Evolutionary conservation across 805 yeast species (phyloP).

Genomic region (Diddensiella caesifluorescens): DNA sequence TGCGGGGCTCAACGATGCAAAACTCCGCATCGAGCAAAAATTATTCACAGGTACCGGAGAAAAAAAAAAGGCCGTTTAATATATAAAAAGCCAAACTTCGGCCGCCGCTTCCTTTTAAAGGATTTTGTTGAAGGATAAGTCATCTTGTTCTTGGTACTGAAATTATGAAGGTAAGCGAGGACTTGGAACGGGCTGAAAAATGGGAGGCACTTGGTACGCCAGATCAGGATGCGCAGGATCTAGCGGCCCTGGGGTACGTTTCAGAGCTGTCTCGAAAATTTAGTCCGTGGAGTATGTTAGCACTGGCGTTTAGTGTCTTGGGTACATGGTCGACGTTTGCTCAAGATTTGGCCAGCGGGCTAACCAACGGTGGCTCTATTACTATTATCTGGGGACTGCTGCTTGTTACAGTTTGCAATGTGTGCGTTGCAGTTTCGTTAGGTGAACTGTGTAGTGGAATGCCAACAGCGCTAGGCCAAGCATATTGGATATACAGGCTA

Average conservation of each 20-base stretch:
- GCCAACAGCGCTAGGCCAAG: conserved; percentile 21
- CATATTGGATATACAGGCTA: conserved; percentile 17
- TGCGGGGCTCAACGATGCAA: too few species aligned
- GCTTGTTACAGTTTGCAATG: conserved; percentile 55
- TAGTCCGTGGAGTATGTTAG: conserved; percentile 65
- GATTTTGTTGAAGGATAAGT: too few species aligned
- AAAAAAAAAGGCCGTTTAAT: too few species aligned
- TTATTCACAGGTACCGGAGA: too few species aligned
- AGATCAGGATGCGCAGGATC: conserved; percentile 40
- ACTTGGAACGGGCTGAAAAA: conserved; percentile 1
- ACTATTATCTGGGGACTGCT: conserved; percentile 75
- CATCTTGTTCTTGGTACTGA: too few species aligned
- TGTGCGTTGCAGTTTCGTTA: conserved; percentile 62
- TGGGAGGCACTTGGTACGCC: conserved; percentile 4
- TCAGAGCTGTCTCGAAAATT: conserved; percentile 65
- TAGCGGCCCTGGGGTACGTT: conserved; percentile 69
- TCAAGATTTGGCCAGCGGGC: conserved; percentile 63
- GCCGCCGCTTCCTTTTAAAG: too few species aligned
- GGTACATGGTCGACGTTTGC: conserved; percentile 77
- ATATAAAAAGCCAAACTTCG: too few species aligned
- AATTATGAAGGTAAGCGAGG: too few species aligned
- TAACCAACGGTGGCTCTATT: conserved; percentile 71
- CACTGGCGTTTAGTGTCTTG: conserved; percentile 75
- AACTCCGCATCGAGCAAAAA: too few species aligned
- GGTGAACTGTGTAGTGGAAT: conserved; percentile 49